Evolutionary conservation across 176 grass and related monocot genomes (phyloP), one percentile per base, ranked within the genome.

Genomic region (Olyra latifolia): DNA sequence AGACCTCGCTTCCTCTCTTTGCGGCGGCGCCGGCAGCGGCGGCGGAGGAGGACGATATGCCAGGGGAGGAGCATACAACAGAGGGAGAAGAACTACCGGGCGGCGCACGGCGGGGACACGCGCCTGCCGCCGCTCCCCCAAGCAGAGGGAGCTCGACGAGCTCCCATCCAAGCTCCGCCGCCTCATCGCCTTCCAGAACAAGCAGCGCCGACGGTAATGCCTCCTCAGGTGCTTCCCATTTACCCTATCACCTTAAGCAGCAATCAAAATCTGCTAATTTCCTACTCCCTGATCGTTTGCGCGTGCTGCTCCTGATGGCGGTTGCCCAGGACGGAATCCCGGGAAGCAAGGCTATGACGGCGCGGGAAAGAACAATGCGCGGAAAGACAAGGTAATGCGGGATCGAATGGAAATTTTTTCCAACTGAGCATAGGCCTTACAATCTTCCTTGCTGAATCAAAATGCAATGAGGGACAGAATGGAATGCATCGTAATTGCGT

Each of bases 41-140:
- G 54, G 80, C 4, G 54, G 46, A 63, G 47, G 76, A 60, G 49
- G 32, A 35, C 5, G 59, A 85, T 87, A 93, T 98, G 88, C 62
- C 78, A 47, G 90, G 92, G 55, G 93, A 95, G 66, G 92, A 90
- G 57, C 76, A 35, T 4, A 71, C 55, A 43, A 90, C 55, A 90
- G 53, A 81, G 96, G 81, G 96, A 99, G 88, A 99, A 95, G 88
- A 99, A 99, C 84, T 93, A 91, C 84, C 77, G 69, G 57, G 69
- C 86, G 22, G 72, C 90, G n/a, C 96, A 99, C 65, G 96, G 90
- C 2, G 88, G 60, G 7, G 74, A 89, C 0, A 19, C 62, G 45
- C 82, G 92, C 20, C 86, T 93, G 2, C 86, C 96, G 44, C 90
- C 92, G 4, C 90, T n/a, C 92, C 42, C 96, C 96, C 8, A 99